Conservation (phyloP, 805 yeast genomes). For the Ogataea henricii region DNA sequence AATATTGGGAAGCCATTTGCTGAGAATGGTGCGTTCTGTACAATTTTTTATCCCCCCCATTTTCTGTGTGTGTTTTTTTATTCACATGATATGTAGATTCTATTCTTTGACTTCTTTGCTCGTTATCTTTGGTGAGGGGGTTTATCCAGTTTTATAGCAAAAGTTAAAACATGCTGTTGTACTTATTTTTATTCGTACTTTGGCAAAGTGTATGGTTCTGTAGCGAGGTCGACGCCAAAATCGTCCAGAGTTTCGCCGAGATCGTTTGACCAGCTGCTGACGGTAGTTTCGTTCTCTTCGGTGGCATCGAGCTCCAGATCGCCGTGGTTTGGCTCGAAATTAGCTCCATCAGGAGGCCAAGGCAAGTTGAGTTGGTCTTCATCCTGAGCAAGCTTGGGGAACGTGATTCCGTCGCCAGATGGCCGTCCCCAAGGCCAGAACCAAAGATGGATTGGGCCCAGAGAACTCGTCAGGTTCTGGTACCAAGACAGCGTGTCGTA, state of each 20-base stretch:
- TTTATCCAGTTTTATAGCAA: background rate
- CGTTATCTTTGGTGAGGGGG: background rate
- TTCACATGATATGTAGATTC: background rate
- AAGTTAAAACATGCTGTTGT: background rate
- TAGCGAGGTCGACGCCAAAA: slow-evolving; percentile 83
- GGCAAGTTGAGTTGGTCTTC: slow-evolving; percentile 69
- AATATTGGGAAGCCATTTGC: background rate
- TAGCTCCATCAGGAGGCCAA: slow-evolving; percentile 90
- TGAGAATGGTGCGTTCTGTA: background rate
- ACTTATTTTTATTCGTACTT: slow-evolving; percentile 10
- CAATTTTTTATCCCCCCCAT: background rate
- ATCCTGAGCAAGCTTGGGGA: slow-evolving; percentile 54
- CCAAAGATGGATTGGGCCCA: slow-evolving; percentile 73
- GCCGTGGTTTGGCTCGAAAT: slow-evolving; percentile 22
- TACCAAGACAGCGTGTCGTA: slow-evolving; percentile 66
- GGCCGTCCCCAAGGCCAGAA: slow-evolving; percentile 71
- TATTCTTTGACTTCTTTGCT: slow-evolving; percentile 2
- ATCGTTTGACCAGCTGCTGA: slow-evolving; percentile 62
- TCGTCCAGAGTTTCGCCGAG: slow-evolving; percentile 85
- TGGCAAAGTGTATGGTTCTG: slow-evolving; percentile 40
- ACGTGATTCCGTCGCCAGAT: slow-evolving; percentile 57
- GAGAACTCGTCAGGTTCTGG: slow-evolving; percentile 49
- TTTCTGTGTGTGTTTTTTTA: background rate
- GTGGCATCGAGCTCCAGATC: background rate
- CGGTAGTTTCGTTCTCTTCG: slow-evolving; percentile 15